These are phyloP conservation scores for Arabis hirsuta DNA, from an alignment of 345 rosid species.

Conservation along the genomic window DNA sequence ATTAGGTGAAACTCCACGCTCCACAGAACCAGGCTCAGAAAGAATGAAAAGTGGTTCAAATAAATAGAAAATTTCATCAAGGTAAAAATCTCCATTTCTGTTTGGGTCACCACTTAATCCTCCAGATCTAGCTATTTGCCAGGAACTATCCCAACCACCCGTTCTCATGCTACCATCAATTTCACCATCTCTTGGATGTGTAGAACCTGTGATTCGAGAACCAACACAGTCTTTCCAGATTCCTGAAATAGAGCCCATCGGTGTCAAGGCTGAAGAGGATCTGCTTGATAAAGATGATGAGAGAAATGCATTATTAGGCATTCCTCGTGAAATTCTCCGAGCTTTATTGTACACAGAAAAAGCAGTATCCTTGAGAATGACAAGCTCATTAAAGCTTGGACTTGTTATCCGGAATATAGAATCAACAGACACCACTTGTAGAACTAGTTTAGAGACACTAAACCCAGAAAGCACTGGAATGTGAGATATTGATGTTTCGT, in stretches of 20 bases:
- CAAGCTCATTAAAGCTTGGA: constrained; percentile 81
- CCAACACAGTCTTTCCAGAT: constrained; percentile 92
- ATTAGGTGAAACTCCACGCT: constrained; percentile 73
- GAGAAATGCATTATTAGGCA: constrained; percentile 58
- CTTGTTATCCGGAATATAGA: constrained; percentile 90
- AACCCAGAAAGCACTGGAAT: constrained; percentile 87
- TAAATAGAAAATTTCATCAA: constrained; percentile 73
- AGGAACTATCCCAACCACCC: constrained; percentile 83
- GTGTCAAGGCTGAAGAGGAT: constrained; percentile 67
- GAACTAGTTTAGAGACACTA: constrained; percentile 77
- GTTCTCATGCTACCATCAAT: constrained; percentile 81
- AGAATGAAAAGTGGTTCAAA: constrained; percentile 98
- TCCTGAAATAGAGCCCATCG: constrained; percentile 67
- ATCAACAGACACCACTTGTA: constrained; percentile 93
- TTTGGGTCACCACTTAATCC: constrained; percentile 78
- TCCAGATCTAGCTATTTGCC: constrained; percentile 82
- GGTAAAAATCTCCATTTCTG: constrained; percentile 72
- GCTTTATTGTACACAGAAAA: constrained; percentile 95
- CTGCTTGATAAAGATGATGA: constrained; percentile 66
- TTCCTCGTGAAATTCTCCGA: constrained; percentile 81
- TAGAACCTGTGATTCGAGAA: constrained; percentile 76
- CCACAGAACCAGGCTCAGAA: constrained; percentile 93
- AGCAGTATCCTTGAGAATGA: constrained; percentile 91
- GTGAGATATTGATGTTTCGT: constrained; percentile 85
- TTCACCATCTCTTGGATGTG: constrained; percentile 89